Evolutionary conservation across 345 rosid species (phyloP).

Genomic region (Citrus trifoliata): DNA sequence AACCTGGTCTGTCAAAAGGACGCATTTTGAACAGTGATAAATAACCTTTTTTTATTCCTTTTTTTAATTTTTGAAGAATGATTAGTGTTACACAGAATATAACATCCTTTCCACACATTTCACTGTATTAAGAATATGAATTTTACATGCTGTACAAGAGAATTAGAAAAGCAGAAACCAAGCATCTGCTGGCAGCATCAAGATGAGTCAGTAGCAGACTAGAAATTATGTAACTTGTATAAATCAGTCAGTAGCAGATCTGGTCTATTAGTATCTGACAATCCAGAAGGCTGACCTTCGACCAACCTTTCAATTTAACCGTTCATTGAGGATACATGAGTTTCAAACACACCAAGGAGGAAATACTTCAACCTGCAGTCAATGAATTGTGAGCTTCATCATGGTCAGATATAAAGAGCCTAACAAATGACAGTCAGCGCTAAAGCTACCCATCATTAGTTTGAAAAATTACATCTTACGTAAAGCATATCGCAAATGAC

Average conservation of each 20-base stretch:
- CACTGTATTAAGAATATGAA: conserved; percentile 38
- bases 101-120: conserved; percentile 53
- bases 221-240: conserved; percentile 24
- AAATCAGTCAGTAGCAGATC: conserved; percentile 51
- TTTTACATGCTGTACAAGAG: conserved; percentile 77
- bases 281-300: conserved; percentile 25
- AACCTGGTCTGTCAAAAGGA: conserved; percentile 1
- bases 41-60: conserved; percentile 9
- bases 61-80: conserved; percentile 42
- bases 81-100: conserved; percentile 60
- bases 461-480: neutral
- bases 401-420: neutral
- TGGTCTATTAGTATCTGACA: conserved; percentile 36
- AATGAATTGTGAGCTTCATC: conserved; percentile 1
- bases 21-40: conserved; percentile 5
- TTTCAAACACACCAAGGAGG: conserved; percentile 4
- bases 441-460: neutral
- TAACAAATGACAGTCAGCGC: neutral
- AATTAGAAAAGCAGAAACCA: conserved; percentile 39
- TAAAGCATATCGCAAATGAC: too few species aligned
- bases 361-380: conserved; percentile 46
- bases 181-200: conserved; percentile 17
- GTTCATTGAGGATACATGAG: conserved; percentile 1
- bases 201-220: conserved; percentile 6
- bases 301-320: conserved; percentile 10